Evolutionary conservation across 1,284 basidiomycete species (phyloP), one percentile per base, ranked within the genome.

Genomic region (Marasmius tenuissimus): DNA sequence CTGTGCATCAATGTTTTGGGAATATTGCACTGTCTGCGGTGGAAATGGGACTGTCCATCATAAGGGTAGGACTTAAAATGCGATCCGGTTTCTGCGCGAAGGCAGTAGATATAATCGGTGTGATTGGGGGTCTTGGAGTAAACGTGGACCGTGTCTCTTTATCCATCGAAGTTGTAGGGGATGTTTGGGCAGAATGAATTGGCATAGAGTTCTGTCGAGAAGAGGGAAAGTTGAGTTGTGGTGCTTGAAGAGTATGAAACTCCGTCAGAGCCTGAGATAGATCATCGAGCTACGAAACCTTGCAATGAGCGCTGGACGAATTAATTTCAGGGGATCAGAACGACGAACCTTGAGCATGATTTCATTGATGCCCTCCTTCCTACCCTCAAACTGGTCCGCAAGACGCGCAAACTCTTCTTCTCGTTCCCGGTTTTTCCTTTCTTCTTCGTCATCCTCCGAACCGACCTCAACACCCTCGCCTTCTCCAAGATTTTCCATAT

Each of bases 331-430:
- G 54, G 18, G 35, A 61, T 49, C 42, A 58, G 22, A 18, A 45
- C 27, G 50, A 69, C 73, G 45, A 61, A 88, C 90, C 81, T 89
- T 90, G 70, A 71, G 71, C 90, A 92, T 91, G 40, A 92, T 87
- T 42, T 78, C 81, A 58, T 85, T 81, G 34, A 91, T 88, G 38
- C 85, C 82, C 59, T 84, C 80, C 69, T 86, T 89, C 53, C 88
- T 80, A 14, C 85, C 85, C 58, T 83, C 80, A 70, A 92, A 92
- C 66, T 85, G 84, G 62, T 84, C 80, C 9, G 86, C 81, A 40
- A 91, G 76, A 62, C 78, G 84, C 8, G 82, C 79, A 71, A 92
- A 92, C 68, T 90, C 86, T 58, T 83, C 83, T 64, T 88, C 87
- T 61, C 85, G 78, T 49, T 77, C 75, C 63, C 72, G 77, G 64